phyloP scores from a whole-genome alignment of 2,329 filamentous ascomycete genomes.

The Parascedosporium putredinis region DNA sequence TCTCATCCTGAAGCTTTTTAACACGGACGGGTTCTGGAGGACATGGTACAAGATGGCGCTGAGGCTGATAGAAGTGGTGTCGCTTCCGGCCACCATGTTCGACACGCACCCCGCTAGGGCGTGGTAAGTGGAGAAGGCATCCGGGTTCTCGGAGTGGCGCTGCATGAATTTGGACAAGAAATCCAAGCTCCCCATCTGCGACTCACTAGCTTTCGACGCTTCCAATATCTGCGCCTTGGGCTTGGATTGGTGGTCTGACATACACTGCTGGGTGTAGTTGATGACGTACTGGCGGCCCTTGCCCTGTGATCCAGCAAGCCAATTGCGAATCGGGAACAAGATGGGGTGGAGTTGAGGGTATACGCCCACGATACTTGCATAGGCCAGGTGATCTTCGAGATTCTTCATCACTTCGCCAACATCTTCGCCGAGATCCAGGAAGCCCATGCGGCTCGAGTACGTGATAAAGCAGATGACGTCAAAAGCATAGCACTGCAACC shows the following conservation, averaged over 20 bases:
- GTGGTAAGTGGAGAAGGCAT: conserved; percentile 25
- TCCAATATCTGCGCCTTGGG: not conserved
- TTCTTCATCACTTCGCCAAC: conserved; percentile 17
- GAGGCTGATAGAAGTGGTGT: conserved; percentile 25
- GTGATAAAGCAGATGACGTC: conserved; percentile 28
- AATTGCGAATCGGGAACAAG: conserved; percentile 14
- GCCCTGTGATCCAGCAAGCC: conserved; percentile 14
- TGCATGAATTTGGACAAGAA: conserved; percentile 19
- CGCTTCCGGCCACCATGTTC: conserved; percentile 24
- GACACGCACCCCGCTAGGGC: conserved; percentile 13
- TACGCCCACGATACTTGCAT: conserved; percentile 17
- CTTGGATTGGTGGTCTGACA: conserved; percentile 4
- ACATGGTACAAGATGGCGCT: conserved; percentile 20
- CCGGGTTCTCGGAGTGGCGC: conserved; percentile 28
- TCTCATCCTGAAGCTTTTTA: conserved; percentile 26
- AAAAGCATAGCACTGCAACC: conserved; percentile 29
- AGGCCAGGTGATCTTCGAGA: conserved; percentile 16
- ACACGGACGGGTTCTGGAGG: conserved; percentile 14
- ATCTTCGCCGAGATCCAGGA: conserved; percentile 24
- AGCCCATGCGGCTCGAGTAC: conserved; percentile 23
- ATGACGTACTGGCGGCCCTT: conserved; percentile 18
- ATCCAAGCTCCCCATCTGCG: conserved; percentile 9
- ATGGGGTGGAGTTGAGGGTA: conserved; percentile 13
- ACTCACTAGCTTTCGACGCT: conserved; percentile 8
- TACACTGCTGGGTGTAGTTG: conserved; percentile 14